Conservation (phyloP, 257 asterid genomes). For the Cynanchum wilfordii region DNA sequence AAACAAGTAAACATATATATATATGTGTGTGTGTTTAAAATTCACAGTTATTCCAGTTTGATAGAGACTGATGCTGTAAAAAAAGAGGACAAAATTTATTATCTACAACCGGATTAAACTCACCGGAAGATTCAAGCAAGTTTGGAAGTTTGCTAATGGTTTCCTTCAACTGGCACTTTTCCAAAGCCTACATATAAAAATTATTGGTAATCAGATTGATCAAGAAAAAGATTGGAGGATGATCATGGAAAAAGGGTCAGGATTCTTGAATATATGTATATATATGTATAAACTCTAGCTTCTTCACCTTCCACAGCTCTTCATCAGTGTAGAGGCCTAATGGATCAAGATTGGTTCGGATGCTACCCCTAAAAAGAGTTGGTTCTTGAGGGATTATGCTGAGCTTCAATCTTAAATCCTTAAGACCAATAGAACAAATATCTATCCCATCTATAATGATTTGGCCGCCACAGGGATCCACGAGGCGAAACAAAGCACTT, state of each 20-base stretch:
- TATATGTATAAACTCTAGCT: neutral
- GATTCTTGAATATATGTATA: neutral
- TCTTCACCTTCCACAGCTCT: conserved; percentile 66
- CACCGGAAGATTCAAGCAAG: conserved; percentile 69
- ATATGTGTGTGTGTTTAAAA: too few relatives aligned
- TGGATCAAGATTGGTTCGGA: conserved; percentile 75
- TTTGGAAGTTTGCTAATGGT: conserved; percentile 53
- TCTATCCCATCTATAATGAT: conserved; percentile 54
- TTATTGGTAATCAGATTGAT: neutral
- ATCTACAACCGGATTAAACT: neutral
- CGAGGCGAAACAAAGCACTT: conserved; percentile 70
- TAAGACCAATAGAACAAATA: conserved; percentile 63
- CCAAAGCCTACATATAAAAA: conserved; percentile 42
- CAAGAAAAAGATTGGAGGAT: neutral
- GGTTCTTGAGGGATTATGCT: conserved; percentile 91
- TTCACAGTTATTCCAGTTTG: neutral
- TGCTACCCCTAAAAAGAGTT: conserved; percentile 68
- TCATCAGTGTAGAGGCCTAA: conserved; percentile 60
- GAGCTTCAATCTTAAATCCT: conserved; percentile 62
- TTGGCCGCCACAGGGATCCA: conserved; percentile 61
- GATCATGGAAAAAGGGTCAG: too few relatives aligned
- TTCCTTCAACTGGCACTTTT: conserved; percentile 69
- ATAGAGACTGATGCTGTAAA: neutral
- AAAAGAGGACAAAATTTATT: neutral
- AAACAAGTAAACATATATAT: neutral